Conservation (phyloP, 75 land plant genomes). For the Cupressus sempervirens region DNA sequence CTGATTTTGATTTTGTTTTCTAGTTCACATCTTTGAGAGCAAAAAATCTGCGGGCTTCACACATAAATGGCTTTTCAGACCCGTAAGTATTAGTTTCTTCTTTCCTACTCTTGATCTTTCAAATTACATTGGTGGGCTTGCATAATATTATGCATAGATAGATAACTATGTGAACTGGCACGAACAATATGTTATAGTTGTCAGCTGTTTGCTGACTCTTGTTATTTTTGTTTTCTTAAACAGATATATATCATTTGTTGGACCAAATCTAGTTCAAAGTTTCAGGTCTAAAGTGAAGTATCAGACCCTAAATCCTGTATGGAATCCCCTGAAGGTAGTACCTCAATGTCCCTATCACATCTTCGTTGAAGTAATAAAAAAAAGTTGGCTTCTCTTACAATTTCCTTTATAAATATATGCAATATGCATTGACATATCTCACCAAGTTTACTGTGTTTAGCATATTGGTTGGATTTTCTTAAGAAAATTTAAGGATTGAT, state of each 20-base stretch:
- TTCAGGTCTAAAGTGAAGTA: constrained; percentile 39
- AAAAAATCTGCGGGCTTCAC: constrained; percentile 43
- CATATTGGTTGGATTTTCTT: background rate
- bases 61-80: constrained; percentile 51
- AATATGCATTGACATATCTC: background rate
- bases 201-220: background rate
- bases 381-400: background rate
- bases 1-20: constrained; percentile 8
- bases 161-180: background rate
- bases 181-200: background rate
- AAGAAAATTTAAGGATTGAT: background rate
- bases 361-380: background rate
- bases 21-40: constrained; percentile 52
- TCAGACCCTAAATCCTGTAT: constrained; percentile 53
- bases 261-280: constrained; percentile 37
- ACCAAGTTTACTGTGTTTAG: background rate
- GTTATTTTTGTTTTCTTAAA: constrained; percentile 2
- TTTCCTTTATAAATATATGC: background rate
- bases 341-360: background rate
- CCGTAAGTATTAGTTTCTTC: constrained; percentile 26
- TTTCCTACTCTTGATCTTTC: background rate
- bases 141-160: background rate
- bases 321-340: constrained; percentile 44
- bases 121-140: background rate
- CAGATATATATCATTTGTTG: constrained; percentile 38